These are phyloP conservation scores for Ophioceras dolichostomum DNA, from an alignment of 2,329 filamentous ascomycete genomes.

Conservation along the genomic window DNA sequence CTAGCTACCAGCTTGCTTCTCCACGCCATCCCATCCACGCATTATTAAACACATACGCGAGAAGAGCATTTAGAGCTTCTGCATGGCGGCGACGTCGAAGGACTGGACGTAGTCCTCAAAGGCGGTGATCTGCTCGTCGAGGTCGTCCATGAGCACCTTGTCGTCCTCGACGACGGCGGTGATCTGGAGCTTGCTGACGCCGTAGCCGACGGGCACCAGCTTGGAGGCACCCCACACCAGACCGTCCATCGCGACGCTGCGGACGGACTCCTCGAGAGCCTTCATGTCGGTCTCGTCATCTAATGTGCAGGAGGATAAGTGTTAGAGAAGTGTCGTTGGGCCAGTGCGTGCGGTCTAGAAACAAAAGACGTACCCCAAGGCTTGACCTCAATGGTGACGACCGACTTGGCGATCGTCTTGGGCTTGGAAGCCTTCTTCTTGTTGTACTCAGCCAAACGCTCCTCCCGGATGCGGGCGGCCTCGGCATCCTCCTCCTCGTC, in stretches of 20 bases:
- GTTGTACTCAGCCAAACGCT: slow-evolving; percentile 84
- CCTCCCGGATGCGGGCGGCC: slow-evolving; percentile 72
- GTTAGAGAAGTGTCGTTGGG: too few relatives aligned
- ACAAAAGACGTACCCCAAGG: slow-evolving; percentile 72
- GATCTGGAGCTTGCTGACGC: slow-evolving; percentile 99
- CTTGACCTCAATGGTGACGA: slow-evolving; percentile 94
- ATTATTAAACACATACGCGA: too few relatives aligned
- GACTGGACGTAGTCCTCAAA: slow-evolving; percentile 96
- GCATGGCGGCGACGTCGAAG: slow-evolving; percentile 80
- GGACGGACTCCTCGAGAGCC: slow-evolving; percentile 68
- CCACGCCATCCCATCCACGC: too few relatives aligned
- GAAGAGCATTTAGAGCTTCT: slow-evolving; percentile 67
- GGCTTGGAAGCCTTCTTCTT: slow-evolving; percentile 93
- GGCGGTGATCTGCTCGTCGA: slow-evolving; percentile 71
- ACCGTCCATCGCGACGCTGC: slow-evolving; percentile 79
- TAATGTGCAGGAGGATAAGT: too few relatives aligned
- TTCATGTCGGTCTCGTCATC: slow-evolving; percentile 93
- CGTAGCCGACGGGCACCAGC: slow-evolving; percentile 83
- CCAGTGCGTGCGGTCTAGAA: too few relatives aligned
- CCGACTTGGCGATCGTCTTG: slow-evolving; percentile 89
- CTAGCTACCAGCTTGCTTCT: too few relatives aligned
- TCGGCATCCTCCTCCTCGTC: slow-evolving; percentile 91
- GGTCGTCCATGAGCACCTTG: slow-evolving; percentile 77
- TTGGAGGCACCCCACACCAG: slow-evolving; percentile 92
- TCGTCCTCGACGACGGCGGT: slow-evolving; percentile 97